Conservation (phyloP, 2,329 filamentous ascomycete genomes). For the Pseudogymnoascus sp. region DNA sequence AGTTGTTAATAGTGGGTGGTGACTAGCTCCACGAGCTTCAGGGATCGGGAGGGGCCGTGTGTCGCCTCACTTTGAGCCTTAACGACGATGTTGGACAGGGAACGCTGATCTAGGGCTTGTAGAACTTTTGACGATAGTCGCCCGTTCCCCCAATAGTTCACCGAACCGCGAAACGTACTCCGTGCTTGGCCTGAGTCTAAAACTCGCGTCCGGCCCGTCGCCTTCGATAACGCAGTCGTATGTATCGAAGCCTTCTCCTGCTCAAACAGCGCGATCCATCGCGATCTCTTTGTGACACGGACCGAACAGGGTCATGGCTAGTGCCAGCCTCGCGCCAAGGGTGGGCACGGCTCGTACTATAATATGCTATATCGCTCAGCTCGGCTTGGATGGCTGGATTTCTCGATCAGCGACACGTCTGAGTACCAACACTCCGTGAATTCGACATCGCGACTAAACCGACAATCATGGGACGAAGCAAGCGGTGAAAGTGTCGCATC, state of each 20-base stretch:
- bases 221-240: not conserved
- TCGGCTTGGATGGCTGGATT: not conserved
- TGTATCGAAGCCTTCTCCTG: not conserved
- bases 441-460: not conserved
- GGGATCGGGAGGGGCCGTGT: constrained; percentile 6
- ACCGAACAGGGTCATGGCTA: not conserved
- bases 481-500: not conserved
- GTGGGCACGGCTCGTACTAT: not conserved
- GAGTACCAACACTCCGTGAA: not conserved
- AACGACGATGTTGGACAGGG: not conserved
- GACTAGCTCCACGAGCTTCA: constrained; percentile 3
- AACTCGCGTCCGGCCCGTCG: not conserved
- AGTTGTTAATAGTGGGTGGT: not conserved
- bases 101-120: not conserved
- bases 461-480: not conserved
- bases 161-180: not conserved
- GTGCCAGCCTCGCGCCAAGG: constrained; percentile 1
- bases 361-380: constrained; percentile 2
- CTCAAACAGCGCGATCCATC: not conserved
- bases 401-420: not conserved
- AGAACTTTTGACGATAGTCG: not conserved
- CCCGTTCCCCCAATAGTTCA: not conserved
- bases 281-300: not conserved
- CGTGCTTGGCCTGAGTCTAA: not conserved
- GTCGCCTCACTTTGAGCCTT: constrained; percentile 6